These are phyloP conservation scores for Dryadomyces quercus-mongolicae DNA, from an alignment of 2,329 filamentous ascomycete species.

Conservation along the genomic window DNA sequence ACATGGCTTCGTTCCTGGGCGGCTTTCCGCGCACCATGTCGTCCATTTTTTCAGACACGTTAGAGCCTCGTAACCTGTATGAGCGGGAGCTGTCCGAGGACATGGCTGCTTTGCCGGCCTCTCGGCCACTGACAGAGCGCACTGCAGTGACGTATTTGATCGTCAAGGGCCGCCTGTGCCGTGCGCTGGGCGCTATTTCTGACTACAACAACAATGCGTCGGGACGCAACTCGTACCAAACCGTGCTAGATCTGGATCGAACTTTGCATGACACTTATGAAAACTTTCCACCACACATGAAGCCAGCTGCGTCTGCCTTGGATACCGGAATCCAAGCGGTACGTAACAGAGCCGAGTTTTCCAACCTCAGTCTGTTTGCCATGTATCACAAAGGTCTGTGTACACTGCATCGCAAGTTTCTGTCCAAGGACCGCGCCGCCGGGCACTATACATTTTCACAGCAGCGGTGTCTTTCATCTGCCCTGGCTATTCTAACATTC, in stretches of 20 bases:
- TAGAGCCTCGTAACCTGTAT: slow-evolving; percentile 1
- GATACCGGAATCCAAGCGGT: background rate
- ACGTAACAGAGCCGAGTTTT: background rate
- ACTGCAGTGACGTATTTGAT: background rate
- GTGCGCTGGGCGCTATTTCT: background rate
- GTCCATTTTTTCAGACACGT: background rate
- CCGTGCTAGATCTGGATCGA: background rate
- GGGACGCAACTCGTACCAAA: background rate
- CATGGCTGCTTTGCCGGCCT: background rate
- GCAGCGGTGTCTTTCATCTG: background rate
- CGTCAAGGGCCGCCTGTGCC: slow-evolving; percentile 1
- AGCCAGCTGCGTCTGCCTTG: background rate
- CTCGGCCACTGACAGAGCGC: background rate
- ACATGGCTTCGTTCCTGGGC: background rate
- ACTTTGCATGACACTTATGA: background rate
- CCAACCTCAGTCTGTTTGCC: background rate
- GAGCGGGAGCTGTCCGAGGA: background rate
- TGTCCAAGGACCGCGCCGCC: background rate
- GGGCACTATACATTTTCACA: background rate
- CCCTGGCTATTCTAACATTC: background rate
- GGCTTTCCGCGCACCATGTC: slow-evolving; percentile 1
- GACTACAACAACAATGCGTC: background rate
- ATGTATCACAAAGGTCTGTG: slow-evolving; percentile 1
- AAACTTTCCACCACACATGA: background rate
- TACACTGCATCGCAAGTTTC: background rate